Percentiles rank a stretch among this genome's conserved stretches.
These are phyloP conservation scores for Fusarium oxysporum DNA, from an alignment of 2,329 filamentous ascomycete genomes.

Conservation along the genomic window DNA sequence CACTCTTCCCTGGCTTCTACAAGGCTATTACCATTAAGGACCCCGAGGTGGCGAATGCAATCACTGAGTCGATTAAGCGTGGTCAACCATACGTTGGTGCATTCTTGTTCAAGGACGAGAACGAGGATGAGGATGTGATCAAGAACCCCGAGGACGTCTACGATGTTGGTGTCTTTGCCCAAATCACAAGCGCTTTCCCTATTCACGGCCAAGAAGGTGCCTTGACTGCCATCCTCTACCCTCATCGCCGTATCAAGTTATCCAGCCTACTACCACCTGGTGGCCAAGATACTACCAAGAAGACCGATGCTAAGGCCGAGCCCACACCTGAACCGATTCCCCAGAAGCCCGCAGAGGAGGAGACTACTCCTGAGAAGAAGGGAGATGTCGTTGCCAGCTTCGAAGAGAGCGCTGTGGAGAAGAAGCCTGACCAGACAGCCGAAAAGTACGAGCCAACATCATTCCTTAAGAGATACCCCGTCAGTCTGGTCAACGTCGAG, in stretches of 20 bases:
- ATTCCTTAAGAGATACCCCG: constrained; percentile 90
- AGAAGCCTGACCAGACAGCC: constrained; percentile 61
- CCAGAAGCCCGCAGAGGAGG: constrained; percentile 64
- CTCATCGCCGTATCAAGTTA: constrained; percentile 92
- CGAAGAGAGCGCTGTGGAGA: constrained; percentile 80
- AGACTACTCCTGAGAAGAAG: constrained; percentile 73
- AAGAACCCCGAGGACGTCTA: constrained; percentile 91
- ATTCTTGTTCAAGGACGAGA: constrained; percentile 96
- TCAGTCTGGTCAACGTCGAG: constrained; percentile 95
- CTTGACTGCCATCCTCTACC: constrained; percentile 94
- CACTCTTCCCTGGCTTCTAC: constrained; percentile 97
- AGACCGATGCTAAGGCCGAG: constrained; percentile 62
- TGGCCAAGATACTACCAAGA: constrained; percentile 61
- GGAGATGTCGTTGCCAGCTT: constrained; percentile 98
- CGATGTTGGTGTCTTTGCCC: constrained; percentile 95
- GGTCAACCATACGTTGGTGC: constrained; percentile 98
- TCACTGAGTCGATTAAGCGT: constrained; percentile 95
- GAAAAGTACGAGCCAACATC: constrained; percentile 86
- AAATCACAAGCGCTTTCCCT: constrained; percentile 96
- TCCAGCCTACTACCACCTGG: constrained; percentile 82
- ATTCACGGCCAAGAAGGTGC: constrained; percentile 86
- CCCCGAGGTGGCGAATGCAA: constrained; percentile 88
- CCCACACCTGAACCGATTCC: constrained; percentile 70
- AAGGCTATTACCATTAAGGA: constrained; percentile 98
- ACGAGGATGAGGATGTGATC: constrained; percentile 93